Percentiles rank a stretch among this genome's conserved stretches.
Evolutionary conservation across 805 yeast species (phyloP).

Genomic region (Ogataea minuta): DNA sequence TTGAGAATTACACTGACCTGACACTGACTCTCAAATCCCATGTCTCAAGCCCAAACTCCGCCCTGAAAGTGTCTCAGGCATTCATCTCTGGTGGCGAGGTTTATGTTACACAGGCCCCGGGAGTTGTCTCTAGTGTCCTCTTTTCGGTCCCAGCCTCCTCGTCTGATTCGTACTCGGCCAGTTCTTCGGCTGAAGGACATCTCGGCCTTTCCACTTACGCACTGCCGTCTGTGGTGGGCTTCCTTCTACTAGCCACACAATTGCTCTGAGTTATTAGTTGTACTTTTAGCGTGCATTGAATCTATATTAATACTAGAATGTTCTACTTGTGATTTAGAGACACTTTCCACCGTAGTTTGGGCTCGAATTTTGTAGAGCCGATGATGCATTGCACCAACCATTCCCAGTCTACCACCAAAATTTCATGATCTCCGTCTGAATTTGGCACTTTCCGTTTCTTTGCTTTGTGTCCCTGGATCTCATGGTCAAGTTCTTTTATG

Average conservation of each 20-base stretch:
- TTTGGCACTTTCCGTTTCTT: conserved; percentile 2
- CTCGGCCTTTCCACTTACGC: neutral
- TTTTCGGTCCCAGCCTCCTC: conserved; percentile 6
- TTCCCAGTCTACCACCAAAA: conserved; percentile 52
- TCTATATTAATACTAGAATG: neutral
- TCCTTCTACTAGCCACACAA: conserved; percentile 3
- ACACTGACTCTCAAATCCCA: conserved; percentile 27
- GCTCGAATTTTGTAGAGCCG: conserved; percentile 17
- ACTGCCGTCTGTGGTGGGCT: neutral
- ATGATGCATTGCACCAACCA: conserved; percentile 67
- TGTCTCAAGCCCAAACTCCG: conserved; percentile 3
- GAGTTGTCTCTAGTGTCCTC: neutral
- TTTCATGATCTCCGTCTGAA: conserved; percentile 3
- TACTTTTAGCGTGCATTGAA: conserved; percentile 3
- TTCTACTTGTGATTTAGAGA: conserved; percentile 10
- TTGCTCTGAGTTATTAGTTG: neutral
- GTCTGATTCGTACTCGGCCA: conserved; percentile 15
- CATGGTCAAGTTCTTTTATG: conserved; percentile 4
- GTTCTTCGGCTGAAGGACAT: conserved; percentile 1
- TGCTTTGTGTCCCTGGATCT: neutral
- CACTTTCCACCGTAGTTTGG: conserved; percentile 25
- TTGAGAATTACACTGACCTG: conserved; percentile 20
- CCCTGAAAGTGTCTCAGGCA: conserved; percentile 17
- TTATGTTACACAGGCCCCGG: conserved; percentile 13
- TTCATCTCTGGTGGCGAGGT: conserved; percentile 34